Base-by-base conservation (phyloP, 2,329 filamentous ascomycete species). In the Zymoseptoria ardabiliae region DNA sequence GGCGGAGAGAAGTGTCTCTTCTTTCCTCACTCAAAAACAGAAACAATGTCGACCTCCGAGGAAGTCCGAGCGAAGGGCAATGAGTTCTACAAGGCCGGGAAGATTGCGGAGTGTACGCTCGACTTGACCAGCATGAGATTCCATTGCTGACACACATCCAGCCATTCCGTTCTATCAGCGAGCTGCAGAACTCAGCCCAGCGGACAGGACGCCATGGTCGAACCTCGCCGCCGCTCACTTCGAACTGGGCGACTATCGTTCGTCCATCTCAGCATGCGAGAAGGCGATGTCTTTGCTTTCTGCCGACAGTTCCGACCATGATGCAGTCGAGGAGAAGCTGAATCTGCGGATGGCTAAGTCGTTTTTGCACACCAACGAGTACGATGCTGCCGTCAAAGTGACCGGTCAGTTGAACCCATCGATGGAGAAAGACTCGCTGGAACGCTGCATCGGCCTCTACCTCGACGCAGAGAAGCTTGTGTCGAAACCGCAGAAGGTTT, bases 191-290 rank as follows among this genome's bases (percentile, higher is more conserved):
- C 53, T 61, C 20, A 56, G 55, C 2, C 63, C 60, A 23, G 19
- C 10, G 7, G 54, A 65, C 8, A 52, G 60, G 50, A 51, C 58
- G n/a, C 63, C 63, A 4, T 54, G 61, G 45, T 59, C 60, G 5
- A 67, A 67, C 51, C 54, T 65, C 5, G 63, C 63, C 8, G 57
- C 58, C 2, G 62, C 55, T 9, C 57, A 58, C 48, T 66, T 59
- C 35, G 63, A 67, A 54, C 49, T 63, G 19, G 60, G 63, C 22
- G 53, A 63, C n/a, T 66, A 64, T 56, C 28, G 50, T 10, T 25
- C 56, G 5, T 48, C 52, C 11, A 49, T 59, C 8, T 48, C 23
- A 19, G 55, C 58, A 28, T 60, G 45, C 19, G 54, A 59, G 19
- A 49, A 28, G 3, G 61, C 64, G 10, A 56, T 63, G 6, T 48